These are phyloP conservation scores for Wallacemonas sp. DNA, from an alignment of 208 protist genomes.

Conservation along the genomic window DNA sequence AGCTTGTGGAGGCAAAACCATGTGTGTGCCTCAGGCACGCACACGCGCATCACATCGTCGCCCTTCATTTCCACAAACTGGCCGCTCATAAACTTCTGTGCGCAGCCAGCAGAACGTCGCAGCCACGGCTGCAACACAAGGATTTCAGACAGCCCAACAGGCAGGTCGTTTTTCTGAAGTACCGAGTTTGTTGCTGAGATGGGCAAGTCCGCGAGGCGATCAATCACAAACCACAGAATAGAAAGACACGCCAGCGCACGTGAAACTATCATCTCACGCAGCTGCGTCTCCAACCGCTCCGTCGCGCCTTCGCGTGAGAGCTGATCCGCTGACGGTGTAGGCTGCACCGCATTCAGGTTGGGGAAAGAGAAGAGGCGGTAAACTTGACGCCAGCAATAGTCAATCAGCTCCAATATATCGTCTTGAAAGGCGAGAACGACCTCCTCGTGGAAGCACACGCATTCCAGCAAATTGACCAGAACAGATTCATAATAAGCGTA, in stretches of 20 bases:
- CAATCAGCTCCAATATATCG: conserved; percentile 86
- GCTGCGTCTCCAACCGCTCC: conserved; percentile 40
- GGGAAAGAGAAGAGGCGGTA: conserved; percentile 66
- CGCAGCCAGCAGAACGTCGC: conserved; percentile 36
- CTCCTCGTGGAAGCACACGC: conserved; percentile 87
- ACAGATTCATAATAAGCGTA: conserved; percentile 84
- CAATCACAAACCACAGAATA: conserved; percentile 89
- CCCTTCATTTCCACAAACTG: conserved; percentile 49
- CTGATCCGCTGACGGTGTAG: neutral
- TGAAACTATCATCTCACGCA: conserved; percentile 41
- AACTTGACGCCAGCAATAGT: conserved; percentile 90
- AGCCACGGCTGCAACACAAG: conserved; percentile 83
- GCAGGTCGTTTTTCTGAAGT: conserved; percentile 86
- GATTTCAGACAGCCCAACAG: conserved; percentile 72
- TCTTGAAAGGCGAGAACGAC: conserved; percentile 73
- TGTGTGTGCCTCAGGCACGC: conserved; percentile 81
- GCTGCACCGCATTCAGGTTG: conserved; percentile 33
- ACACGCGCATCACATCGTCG: conserved; percentile 74
- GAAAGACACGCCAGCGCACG: conserved; percentile 81
- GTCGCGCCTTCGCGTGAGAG: conserved; percentile 9
- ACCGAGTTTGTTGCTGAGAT: conserved; percentile 74
- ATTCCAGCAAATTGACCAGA: conserved; percentile 89
- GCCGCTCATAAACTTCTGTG: conserved; percentile 73
- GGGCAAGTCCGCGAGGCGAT: conserved; percentile 70
- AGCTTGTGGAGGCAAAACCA: conserved; percentile 92